These are phyloP conservation scores for Fusarium odoratissimum DNA, from an alignment of 2,329 filamentous ascomycete species.

Conservation along the genomic window DNA sequence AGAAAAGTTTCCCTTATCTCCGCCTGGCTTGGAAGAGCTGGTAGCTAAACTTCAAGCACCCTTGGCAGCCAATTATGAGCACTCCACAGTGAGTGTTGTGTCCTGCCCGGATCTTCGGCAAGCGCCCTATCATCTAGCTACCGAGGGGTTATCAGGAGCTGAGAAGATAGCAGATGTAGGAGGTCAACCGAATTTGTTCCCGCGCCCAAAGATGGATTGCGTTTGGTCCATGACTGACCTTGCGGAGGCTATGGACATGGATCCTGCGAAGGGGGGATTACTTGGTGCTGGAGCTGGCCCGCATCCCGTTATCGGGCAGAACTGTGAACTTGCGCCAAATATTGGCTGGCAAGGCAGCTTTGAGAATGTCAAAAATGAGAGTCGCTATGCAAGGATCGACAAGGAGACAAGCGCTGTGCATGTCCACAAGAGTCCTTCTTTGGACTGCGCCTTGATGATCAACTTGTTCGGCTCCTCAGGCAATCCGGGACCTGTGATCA, in stretches of 20 bases:
- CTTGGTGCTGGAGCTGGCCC: not conserved
- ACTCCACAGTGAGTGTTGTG: not conserved
- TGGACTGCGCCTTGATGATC: slow-evolving; percentile 54
- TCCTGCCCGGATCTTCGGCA: not conserved
- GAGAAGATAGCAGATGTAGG: not conserved
- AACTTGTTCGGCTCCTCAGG: slow-evolving; percentile 56
- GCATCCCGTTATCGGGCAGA: not conserved
- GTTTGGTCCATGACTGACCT: slow-evolving; percentile 33
- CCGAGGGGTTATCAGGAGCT: not conserved
- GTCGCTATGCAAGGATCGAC: slow-evolving; percentile 41
- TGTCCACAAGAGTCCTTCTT: slow-evolving; percentile 41
- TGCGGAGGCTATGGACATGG: not conserved
- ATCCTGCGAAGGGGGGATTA: not conserved
- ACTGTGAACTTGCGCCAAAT: not conserved
- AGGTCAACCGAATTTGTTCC: not conserved
- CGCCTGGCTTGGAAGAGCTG: slow-evolving; percentile 41
- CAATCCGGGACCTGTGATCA: slow-evolving; percentile 47
- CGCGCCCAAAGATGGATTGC: not conserved
- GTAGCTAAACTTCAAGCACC: slow-evolving; percentile 23
- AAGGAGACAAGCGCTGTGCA: slow-evolving; percentile 27
- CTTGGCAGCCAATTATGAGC: not conserved
- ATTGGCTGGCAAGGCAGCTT: not conserved
- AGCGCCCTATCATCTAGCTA: not conserved
- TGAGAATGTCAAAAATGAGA: not conserved
- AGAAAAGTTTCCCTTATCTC: slow-evolving; percentile 30